Base-by-base conservation (phyloP, 2,329 filamentous ascomycete genomes). In the Aspergillus aculeatus region DNA sequence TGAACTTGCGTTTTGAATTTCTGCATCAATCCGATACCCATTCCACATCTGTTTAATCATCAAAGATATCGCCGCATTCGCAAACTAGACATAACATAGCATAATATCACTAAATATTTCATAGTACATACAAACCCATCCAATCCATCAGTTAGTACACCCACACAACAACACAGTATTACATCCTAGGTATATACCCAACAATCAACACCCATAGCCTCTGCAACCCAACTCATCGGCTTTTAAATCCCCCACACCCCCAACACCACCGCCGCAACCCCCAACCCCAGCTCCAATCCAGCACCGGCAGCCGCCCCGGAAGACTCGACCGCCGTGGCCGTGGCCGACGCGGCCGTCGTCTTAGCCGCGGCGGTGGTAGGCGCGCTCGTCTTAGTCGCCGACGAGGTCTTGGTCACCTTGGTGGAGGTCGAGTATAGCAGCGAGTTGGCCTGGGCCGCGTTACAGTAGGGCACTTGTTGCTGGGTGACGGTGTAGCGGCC, bases 361-460 rank as follows among this genome's bases (percentile, higher is more conserved):
- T 35, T 21, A 4, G 6, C 35, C 6, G 54, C 35, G 26, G 24
- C 59, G 5, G 66, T 62, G 38, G 60, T 59, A 29, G 62, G 62
- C 16, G 68, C 66, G 5, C 66, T 64, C 6, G 69, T 71, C 1
- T 63, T 62, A 38, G 68, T 68, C 2, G 64, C 58, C 12, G 38
- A 44, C 5, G 38, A 16, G 14, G 38, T 44, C 38, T 19, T 16
- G 5, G 38, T 44, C 38, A 35, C 41, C 32, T 10, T 47, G 53
- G 59, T 60, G 48, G 54, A 54, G 55, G 64, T 58, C 41, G 64
- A 62, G 61, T 57, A 59, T 52, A 57, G 38, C 38, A 44, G 63
- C 48, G 60, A 62, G 66, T 73, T 76, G 61, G 77, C 76, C 23
- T 71, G 71, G 10, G 78, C 79, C 31, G 79, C 79, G 54, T 71